Evolutionary conservation across 2,329 filamentous ascomycete species (phyloP), one percentile per base, ranked within the genome.

Genomic region (Sphaerulina populicola): DNA sequence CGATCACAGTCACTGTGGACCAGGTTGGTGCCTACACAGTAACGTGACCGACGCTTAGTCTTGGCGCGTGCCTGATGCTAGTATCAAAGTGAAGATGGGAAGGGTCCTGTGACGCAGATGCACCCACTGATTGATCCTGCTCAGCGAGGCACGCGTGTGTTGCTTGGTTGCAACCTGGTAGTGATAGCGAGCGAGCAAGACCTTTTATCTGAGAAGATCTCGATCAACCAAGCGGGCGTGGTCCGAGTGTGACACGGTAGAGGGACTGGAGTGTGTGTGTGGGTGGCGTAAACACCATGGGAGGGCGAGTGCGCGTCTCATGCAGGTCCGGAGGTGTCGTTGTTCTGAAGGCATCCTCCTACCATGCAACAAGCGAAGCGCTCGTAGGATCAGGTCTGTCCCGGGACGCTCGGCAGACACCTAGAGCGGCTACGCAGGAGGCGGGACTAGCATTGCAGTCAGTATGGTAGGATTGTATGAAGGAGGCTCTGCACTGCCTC

Each of bases 41-140:
- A 45, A 45, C 21, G 29, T 44, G 42, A 44, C 35, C 42, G 29
- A 6, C 29, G 29, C 23, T 35, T 50, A 35, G 48, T 37, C 48
- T 50, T 50, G 48, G 48, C 48, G 14, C 21, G 42, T 50, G 48
- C 48, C 42, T 50, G 29, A 27, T 40, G 35, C 23, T n/a, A 47
- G n/a, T 7, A 27, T 6, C 6, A 7, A 27, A 27, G 23, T 27
- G 23, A 27, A 27, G 23, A 27, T 1, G 41, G 37, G 42, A 50
- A 50, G 41, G 48, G 48, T 31, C 41, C 47, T 48, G 37, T 41
- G 46, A 48, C 46, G 46, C 46, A 48, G 30, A 48, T 9, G 8
- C 37, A 18, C 21, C 18, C 18, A 18, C 18, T 38, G 41, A 48
- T 48, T 14, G 46, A 48, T 48, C 10, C 31, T 48, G 27, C 23